Base-by-base conservation (phyloP, 345 rosid species). In the Capsella bursapastoris region DNA sequence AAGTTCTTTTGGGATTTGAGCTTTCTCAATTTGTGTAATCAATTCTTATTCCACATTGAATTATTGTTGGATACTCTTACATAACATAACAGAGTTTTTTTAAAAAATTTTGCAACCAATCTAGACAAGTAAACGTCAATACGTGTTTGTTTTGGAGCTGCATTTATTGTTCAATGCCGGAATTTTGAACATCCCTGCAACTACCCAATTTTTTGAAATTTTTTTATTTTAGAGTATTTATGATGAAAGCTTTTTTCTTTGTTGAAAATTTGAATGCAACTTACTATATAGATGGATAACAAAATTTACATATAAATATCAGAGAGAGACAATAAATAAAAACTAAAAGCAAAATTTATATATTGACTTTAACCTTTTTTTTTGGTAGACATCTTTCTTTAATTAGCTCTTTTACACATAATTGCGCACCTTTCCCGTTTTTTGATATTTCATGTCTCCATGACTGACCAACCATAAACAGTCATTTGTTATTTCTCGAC, bases 391-490 rank as follows among this genome's bases (percentile, higher is more conserved):
- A 52, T 59, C 29, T 68, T 51, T 75, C 55, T 68, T 68, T 68
- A 66, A 52, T 8, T 60, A 61, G 69, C 2, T 22, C 25, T 22
- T 63, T 75, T 49, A 61, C 48, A 75, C 40, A 75, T 75, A 41
- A 60, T 68, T 68, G 68, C 32, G 58, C 32, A 60, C 48, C 74
- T 75, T 75, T 75, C 38, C 79, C 74, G 56, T 41, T 52, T 68
- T 75, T 75, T 68, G 32, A 75, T 68, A 68, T 61, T 68, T 61
- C 63, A 52, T 75, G 79, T 75, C 79, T 61, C 74, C 57, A 60
- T 61, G 74, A 68, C 57, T 61, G 74, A 68, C 63, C 49, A 52
- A 68, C 73, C 40, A 43, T 50, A 41, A 52, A 50, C 45, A 67
- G 48, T 75, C 47, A 32, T 63, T 50, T 22, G 31, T 55, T 72